phyloP scores from a whole-genome alignment of 1,139 yeast species.

The Candida sp. region DNA sequence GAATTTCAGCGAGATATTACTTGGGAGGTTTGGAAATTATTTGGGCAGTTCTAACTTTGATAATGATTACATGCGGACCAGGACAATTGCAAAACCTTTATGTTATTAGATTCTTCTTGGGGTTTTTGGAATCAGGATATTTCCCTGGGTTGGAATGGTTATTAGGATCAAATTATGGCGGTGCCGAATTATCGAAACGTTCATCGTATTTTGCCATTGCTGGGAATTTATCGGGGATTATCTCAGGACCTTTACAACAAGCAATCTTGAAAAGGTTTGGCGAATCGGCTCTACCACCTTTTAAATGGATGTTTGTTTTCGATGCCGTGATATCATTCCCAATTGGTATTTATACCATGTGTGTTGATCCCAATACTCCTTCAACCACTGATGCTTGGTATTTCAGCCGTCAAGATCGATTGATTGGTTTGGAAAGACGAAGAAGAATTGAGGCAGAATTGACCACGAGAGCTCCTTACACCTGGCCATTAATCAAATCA shows the following conservation, averaged over 20 bases:
- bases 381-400: slow-evolving; percentile 37
- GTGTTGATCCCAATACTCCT: slow-evolving; percentile 37
- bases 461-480: slow-evolving; percentile 40
- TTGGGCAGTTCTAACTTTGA: slow-evolving; percentile 57
- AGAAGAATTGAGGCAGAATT: slow-evolving; percentile 44
- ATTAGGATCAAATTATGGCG: slow-evolving; percentile 37
- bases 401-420: slow-evolving; percentile 28
- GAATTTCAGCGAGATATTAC: slow-evolving; percentile 51
- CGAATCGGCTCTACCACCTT: slow-evolving; percentile 25
- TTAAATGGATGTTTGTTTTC: slow-evolving; percentile 38
- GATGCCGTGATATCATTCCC: slow-evolving; percentile 37
- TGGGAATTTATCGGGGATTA: slow-evolving; percentile 23
- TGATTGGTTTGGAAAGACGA: slow-evolving; percentile 37
- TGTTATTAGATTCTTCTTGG: slow-evolving; percentile 57
- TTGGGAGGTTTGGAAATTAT: slow-evolving; percentile 50
- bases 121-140: slow-evolving; percentile 56
- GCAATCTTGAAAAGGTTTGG: slow-evolving; percentile 28
- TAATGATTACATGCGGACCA: slow-evolving; percentile 44
- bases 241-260: slow-evolving; percentile 36
- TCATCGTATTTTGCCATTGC: slow-evolving; percentile 43
- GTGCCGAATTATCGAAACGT: slow-evolving; percentile 31
- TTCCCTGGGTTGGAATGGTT: slow-evolving; percentile 56
- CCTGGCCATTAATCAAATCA: slow-evolving; percentile 34
- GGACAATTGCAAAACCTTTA: slow-evolving; percentile 41
- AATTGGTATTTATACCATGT: slow-evolving; percentile 32